Evolutionary conservation across 1,139 yeast species (phyloP).

Genomic region (Meyerozyma smithsonii): DNA sequence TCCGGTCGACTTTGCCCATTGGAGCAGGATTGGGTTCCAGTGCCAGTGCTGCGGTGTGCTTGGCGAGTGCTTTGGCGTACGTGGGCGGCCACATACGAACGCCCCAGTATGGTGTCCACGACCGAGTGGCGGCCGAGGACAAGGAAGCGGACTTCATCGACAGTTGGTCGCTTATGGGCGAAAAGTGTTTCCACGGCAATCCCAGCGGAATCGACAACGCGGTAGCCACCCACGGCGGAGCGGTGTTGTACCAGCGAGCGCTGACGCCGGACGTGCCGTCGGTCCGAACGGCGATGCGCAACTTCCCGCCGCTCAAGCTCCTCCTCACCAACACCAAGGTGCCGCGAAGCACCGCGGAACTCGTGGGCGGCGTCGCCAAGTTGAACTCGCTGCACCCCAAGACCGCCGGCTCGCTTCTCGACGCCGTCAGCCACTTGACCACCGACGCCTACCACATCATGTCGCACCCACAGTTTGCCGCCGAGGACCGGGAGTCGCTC

Average conservation of each 20-base stretch:
- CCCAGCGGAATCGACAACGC: slow-evolving; percentile 98
- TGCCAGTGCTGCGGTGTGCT: slow-evolving; percentile 83
- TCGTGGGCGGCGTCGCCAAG: slow-evolving; percentile 73
- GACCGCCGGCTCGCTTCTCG: slow-evolving; percentile 55
- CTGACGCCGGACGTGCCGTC: slow-evolving; percentile 49
- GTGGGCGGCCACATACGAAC: slow-evolving; percentile 51
- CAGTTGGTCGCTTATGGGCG: slow-evolving; percentile 89
- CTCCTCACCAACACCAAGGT: slow-evolving; percentile 79
- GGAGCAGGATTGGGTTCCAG: slow-evolving; percentile 98
- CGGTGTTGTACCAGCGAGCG: slow-evolving; percentile 79
- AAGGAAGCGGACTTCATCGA: slow-evolving; percentile 62
- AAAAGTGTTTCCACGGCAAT: slow-evolving; percentile 91
- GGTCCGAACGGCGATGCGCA: slow-evolving; percentile 59
- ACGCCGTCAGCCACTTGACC: slow-evolving; percentile 66
- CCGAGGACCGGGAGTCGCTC: slow-evolving; percentile 41
- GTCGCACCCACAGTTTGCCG: slow-evolving; percentile 47
- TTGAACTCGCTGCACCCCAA: slow-evolving; percentile 50
- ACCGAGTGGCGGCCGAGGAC: slow-evolving; percentile 30
- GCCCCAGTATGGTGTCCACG: slow-evolving; percentile 25
- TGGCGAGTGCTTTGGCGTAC: slow-evolving; percentile 68
- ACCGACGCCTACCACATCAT: slow-evolving; percentile 63
- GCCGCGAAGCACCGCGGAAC: slow-evolving; percentile 80
- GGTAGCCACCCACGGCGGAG: slow-evolving; percentile 95
- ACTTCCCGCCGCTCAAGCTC: slow-evolving; percentile 71
- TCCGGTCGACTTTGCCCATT: slow-evolving; percentile 83